Base-by-base conservation (phyloP, 176 grass and related monocot genomes). In the Lolium multiflorum region DNA sequence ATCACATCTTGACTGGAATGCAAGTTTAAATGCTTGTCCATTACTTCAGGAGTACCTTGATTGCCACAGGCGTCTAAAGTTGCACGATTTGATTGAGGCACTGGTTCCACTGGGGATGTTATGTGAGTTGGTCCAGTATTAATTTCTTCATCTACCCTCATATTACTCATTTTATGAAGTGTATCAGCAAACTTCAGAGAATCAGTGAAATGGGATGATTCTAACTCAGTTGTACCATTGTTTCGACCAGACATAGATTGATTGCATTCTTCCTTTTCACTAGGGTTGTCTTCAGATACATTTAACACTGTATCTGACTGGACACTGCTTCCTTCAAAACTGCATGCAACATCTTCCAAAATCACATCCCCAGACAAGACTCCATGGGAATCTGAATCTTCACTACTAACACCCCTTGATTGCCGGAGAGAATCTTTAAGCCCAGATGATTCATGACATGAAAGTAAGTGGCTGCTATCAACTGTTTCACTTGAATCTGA, bases 151-250 rank as follows among this genome's bases (percentile, higher is more conserved):
- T 69, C 71, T 43, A 79, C 79, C 17, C 49, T 87, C 82, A 76
- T 67, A 85, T 70, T 81, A 70, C 85, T 88, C 65, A 80, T 84
- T 54, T 80, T 72, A 74, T 66, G 56, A 48, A 81, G 46, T 73
- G 65, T 21, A 79, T 82, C 71, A 69, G 65, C 5, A 66, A 90
- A 65, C 28, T 58, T 90, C 65, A 75, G 39, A 82, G 80, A 75
- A 82, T 76, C 85, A 85, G 39, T 75, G 22, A 48, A 52, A 93
- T 72, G 44, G 73, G 66, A 74, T 79, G 82, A 82, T 56, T 75
- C 81, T 74, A 58, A 71, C 11, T 81, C 54, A 26, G 1, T 28
- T 26, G 2, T 13, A 58, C 77, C 78, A 51, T 71, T 90, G 15
- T 71, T 84, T 82, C 28, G 71, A 64, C 46, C 18, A 70, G 76